phyloP scores from a whole-genome alignment of 352 stramenopile genomes.

The Phytophthora pistaciae region DNA sequence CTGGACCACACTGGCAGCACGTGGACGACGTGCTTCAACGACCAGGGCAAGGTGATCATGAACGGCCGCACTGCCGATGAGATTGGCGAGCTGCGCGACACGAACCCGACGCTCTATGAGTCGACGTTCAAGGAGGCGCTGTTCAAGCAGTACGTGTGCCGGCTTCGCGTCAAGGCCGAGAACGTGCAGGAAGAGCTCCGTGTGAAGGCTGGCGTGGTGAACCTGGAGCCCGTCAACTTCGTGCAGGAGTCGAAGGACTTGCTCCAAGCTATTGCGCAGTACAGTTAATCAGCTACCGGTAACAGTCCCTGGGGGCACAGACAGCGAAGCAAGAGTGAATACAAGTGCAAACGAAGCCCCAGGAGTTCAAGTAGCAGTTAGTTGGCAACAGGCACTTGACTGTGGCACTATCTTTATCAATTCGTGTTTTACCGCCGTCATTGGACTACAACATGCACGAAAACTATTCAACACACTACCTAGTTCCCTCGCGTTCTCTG shows the following conservation, averaged over 20 bases:
- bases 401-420: conserved; percentile 38
- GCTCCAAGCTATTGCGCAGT: conserved; percentile 92
- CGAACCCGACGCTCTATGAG: conserved; percentile 93
- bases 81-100: conserved; percentile 86
- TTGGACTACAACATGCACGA: conserved; percentile 5
- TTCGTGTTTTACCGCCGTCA: conserved; percentile 19
- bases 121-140: conserved; percentile 93
- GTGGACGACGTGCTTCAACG: conserved; percentile 98
- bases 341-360: conserved; percentile 1
- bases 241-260: conserved; percentile 93
- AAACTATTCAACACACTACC: conserved; percentile 2
- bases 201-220: conserved; percentile 94
- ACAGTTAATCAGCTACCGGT: conserved; percentile 56
- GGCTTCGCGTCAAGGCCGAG: conserved; percentile 96
- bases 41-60: conserved; percentile 95
- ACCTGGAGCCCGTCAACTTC: conserved; percentile 95
- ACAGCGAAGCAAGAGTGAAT: conserved; percentile 12
- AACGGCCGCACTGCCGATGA: conserved; percentile 93
- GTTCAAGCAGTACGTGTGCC: conserved; percentile 92
- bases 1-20: conserved; percentile 94
- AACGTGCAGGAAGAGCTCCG: conserved; percentile 96
- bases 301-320: neutral
- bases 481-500: conserved; percentile 7
- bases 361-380: conserved; percentile 3
- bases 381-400: conserved; percentile 3